Evolutionary conservation across 2,329 filamentous ascomycete genomes (phyloP).

Genomic region (Thelonectria rubi): DNA sequence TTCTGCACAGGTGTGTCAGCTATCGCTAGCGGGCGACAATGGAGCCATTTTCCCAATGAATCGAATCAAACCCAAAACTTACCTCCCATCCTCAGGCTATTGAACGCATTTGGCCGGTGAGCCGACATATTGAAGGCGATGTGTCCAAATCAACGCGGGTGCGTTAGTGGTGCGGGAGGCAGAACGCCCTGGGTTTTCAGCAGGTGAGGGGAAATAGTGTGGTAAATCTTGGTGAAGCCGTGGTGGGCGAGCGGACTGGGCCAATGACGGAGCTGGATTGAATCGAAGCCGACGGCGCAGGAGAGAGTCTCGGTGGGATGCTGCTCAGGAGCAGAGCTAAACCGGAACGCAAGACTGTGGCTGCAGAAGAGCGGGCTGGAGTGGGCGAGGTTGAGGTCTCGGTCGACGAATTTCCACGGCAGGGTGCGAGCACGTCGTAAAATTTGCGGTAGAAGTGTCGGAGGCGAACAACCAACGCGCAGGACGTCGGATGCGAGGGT

Average conservation of each 20-base stretch:
- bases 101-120: conserved; percentile 90
- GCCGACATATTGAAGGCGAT: conserved; percentile 74
- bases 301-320: conserved; percentile 18
- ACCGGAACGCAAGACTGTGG: conserved; percentile 34
- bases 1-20: conserved; percentile 65
- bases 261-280: conserved; percentile 31
- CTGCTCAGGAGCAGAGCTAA: conserved; percentile 27
- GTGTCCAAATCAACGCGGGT: conserved; percentile 39
- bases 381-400: conserved; percentile 37
- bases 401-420: conserved; percentile 41
- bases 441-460: conserved; percentile 31
- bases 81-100: conserved; percentile 95
- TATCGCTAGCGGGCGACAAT: conserved; percentile 7
- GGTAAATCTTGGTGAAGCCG: conserved; percentile 45
- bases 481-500: conserved; percentile 20
- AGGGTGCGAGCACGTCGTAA: conserved; percentile 35
- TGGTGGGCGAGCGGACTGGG: conserved; percentile 47
- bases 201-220: conserved; percentile 44
- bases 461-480: conserved; percentile 21
- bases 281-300: conserved; percentile 32
- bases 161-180: conserved; percentile 41
- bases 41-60: conserved; percentile 5
- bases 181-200: conserved; percentile 35
- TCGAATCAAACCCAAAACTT: conserved; percentile 54
- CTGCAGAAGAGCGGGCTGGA: conserved; percentile 30